Percentiles rank a stretch among this genome's conserved stretches.
These are phyloP conservation scores for Mesembryanthemum crystallinum DNA, from an alignment of 148 eudicot species.

Conservation along the genomic window DNA sequence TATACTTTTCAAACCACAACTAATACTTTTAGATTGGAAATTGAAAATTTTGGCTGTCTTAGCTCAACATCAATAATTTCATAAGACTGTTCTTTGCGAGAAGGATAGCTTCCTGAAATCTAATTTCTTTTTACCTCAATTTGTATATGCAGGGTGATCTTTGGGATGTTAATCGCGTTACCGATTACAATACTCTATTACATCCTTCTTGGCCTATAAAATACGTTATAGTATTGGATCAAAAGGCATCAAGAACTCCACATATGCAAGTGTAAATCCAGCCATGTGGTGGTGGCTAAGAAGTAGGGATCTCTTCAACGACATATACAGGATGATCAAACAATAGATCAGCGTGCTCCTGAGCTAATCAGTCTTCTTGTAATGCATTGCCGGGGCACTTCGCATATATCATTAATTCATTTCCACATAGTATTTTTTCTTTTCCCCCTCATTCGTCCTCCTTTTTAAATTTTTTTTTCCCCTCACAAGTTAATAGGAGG, in stretches of 20 bases:
- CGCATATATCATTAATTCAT: not conserved
- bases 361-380: not conserved
- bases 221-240: not conserved
- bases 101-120: too few species aligned
- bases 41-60: too few species aligned
- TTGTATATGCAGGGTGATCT: slow-evolving; percentile 70
- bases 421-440: not conserved
- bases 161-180: slow-evolving; percentile 89
- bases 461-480: slow-evolving; percentile 3
- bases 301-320: not conserved
- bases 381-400: not conserved
- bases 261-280: slow-evolving; percentile 13
- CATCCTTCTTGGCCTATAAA: slow-evolving; percentile 67
- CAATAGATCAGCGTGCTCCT: not conserved
- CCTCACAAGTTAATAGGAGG: too few species aligned
- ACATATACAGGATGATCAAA: not conserved
- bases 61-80: too few species aligned
- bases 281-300: not conserved
- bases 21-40: too few species aligned
- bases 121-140: not conserved
- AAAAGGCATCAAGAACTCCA: slow-evolving; percentile 4
- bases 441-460: too few species aligned
- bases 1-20: too few species aligned
- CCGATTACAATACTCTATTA: slow-evolving; percentile 89
- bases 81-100: too few species aligned